Conservation (phyloP, 352 stramenopile species). For the Phytophthora pistaciae region DNA sequence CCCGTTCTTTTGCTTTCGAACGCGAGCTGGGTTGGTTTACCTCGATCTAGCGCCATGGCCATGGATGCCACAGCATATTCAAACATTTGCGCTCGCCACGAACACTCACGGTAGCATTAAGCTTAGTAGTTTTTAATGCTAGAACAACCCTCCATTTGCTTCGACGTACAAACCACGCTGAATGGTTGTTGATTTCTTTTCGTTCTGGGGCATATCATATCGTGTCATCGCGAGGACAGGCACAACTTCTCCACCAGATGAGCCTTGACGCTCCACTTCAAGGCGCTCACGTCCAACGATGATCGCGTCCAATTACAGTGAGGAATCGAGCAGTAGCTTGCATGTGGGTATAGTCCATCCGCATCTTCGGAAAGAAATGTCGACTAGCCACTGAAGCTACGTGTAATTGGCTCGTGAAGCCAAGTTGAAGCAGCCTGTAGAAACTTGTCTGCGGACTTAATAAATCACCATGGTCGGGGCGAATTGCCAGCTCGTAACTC, state of each 20-base stretch:
- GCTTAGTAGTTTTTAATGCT: background rate
- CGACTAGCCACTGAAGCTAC: background rate
- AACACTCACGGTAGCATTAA: background rate
- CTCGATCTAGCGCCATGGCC: background rate
- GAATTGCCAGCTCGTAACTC: no score
- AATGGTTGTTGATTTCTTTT: background rate
- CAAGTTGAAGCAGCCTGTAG: no score
- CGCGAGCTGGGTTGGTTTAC: background rate
- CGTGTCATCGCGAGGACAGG: slow-evolving; percentile 10
- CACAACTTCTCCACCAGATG: slow-evolving; percentile 8
- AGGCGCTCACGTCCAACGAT: slow-evolving; percentile 6
- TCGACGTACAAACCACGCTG: background rate
- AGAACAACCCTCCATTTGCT: background rate
- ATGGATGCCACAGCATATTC: background rate
- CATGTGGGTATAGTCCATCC: no score
- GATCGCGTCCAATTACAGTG: background rate
- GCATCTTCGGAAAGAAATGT: no score
- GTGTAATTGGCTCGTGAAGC: no score
- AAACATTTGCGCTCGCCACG: background rate
- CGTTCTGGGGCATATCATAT: background rate
- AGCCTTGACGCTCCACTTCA: background rate
- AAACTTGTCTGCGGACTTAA: no score
- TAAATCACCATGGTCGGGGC: no score
- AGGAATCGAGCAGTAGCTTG: no score
- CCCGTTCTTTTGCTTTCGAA: background rate